Percentiles rank a stretch among this genome's conserved stretches.
Evolutionary conservation across 257 asterid genomes (phyloP).

Genomic region (Solanum arcanum): DNA sequence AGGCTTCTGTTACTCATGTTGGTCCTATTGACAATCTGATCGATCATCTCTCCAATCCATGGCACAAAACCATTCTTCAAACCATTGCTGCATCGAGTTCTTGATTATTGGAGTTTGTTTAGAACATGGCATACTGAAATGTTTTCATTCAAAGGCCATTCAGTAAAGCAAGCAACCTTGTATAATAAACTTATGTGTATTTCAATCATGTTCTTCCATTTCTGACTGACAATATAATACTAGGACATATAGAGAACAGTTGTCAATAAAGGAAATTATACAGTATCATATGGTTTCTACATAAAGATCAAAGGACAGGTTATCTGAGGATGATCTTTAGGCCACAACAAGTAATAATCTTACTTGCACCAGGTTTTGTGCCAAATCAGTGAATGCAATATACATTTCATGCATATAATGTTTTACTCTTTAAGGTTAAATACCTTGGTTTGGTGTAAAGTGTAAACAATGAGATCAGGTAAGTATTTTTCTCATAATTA

Average conservation of each 20-base stretch:
- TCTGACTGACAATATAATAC: neutral
- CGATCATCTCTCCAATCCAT: conserved; percentile 68
- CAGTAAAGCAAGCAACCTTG: neutral
- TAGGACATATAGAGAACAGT: neutral
- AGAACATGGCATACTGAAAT: neutral
- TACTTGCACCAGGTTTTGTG: neutral
- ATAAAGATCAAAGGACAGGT: neutral
- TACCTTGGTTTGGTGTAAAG: neutral
- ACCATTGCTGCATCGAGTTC: conserved; percentile 36
- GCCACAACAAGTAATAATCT: neutral
- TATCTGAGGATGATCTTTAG: neutral
- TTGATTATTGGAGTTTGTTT: neutral
- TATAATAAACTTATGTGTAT: neutral
- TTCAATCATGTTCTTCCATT: neutral
- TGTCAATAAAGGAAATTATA: neutral
- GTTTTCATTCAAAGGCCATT: neutral
- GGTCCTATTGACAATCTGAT: conserved; percentile 80
- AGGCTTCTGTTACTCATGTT: conserved; percentile 75
- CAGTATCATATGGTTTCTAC: neutral
- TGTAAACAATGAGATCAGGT: neutral
- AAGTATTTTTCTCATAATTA: neutral
- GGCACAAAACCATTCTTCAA: conserved; percentile 76
- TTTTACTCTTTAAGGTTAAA: neutral
- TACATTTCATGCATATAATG: neutral
- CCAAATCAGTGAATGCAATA: neutral